Evolutionary conservation across 208 protist genomes (phyloP).

Genomic region (Leishmania turanica): DNA sequence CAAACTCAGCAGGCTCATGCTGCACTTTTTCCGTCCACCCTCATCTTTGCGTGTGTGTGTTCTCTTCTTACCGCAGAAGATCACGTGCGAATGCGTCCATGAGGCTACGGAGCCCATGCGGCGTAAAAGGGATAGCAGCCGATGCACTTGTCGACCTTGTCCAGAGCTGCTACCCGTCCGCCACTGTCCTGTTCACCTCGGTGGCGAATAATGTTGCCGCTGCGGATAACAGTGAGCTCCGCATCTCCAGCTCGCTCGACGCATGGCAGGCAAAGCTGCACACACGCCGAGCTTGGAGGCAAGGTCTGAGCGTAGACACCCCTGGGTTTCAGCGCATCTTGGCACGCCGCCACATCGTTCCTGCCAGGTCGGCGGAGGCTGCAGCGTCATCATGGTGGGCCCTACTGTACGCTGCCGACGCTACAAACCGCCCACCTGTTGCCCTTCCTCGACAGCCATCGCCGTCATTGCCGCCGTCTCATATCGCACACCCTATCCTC

Average conservation of each 20-base stretch:
- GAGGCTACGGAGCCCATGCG: not conserved
- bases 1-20: not conserved
- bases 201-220: not conserved
- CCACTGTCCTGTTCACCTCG: slow-evolving; percentile 19
- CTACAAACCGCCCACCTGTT: not conserved
- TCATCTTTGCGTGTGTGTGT: not conserved
- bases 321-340: not conserved
- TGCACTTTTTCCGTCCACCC: not conserved
- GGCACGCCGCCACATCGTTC: not conserved
- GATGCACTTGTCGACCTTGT: slow-evolving; percentile 16
- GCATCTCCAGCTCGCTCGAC: not conserved
- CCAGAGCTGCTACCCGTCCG: slow-evolving; percentile 23
- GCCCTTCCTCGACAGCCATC: not conserved
- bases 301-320: not conserved
- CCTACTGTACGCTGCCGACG: not conserved
- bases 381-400: not conserved
- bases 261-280: not conserved
- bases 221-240: not conserved
- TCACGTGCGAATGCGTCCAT: not conserved
- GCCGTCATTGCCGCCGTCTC: not conserved
- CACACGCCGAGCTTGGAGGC: not conserved
- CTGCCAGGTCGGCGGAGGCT: too few relatives aligned
- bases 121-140: slow-evolving; percentile 1
- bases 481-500: not conserved
- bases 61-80: too few relatives aligned